A percentile compares a stretch with the other conserved stretches of the same genome.
Evolutionary conservation across 768 basidiomycete species (phyloP).

Genomic region (Kwoniella bestiolae): DNA sequence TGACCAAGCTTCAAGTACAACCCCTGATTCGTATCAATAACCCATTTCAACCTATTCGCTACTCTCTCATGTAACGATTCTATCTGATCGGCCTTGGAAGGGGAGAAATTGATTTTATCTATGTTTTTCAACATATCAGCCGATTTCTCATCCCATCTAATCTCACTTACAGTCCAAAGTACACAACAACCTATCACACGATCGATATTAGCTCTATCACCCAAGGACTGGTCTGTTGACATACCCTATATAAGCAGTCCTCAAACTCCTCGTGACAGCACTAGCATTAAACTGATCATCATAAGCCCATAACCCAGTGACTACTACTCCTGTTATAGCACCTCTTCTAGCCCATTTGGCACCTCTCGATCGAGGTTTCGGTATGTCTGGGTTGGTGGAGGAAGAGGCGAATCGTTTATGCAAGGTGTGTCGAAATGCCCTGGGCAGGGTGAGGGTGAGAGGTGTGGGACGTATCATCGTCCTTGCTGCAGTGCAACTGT

Average conservation of each 20-base stretch:
- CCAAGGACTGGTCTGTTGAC: conserved; percentile 17
- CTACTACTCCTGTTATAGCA: conserved; percentile 52
- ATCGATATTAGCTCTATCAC: conserved; percentile 1
- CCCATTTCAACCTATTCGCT: conserved; percentile 71
- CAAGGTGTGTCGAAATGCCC: background rate
- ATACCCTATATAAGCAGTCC: conserved; percentile 65
- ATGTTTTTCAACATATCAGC: conserved; percentile 56
- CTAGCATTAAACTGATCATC: conserved; percentile 67
- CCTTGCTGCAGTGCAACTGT: too few species aligned
- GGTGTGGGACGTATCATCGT: background rate
- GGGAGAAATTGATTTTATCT: conserved; percentile 87
- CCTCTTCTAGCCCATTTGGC: conserved; percentile 34
- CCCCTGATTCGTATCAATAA: conserved; percentile 78
- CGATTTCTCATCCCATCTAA: background rate
- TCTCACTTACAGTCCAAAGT: conserved; percentile 54
- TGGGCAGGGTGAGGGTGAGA: background rate
- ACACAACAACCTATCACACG: conserved; percentile 38
- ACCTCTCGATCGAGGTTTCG: conserved; percentile 21
- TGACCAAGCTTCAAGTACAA: conserved; percentile 56
- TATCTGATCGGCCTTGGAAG: conserved; percentile 68
- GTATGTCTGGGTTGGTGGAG: background rate
- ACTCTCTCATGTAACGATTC: conserved; percentile 83
- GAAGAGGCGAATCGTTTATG: conserved; percentile 4
- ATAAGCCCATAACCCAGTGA: conserved; percentile 60
- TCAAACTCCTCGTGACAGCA: conserved; percentile 63